Evolutionary conservation across 2,329 filamentous ascomycete species (phyloP).

Genomic region (Cephalotrichum gorgonifer): DNA sequence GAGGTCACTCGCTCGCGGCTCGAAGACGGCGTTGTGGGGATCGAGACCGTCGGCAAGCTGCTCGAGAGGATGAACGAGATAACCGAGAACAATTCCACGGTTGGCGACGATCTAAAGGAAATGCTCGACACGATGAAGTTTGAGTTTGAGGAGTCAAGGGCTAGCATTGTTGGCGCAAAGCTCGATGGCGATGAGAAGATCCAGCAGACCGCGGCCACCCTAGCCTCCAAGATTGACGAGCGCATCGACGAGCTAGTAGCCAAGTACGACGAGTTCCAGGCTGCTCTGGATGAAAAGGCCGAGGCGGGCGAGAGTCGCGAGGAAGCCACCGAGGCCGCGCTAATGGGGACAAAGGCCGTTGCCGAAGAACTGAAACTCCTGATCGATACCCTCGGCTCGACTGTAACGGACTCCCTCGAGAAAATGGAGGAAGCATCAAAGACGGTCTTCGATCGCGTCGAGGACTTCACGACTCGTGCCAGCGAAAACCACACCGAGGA

Average conservation of each 20-base stretch:
- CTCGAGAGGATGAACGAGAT: slow-evolving; percentile 57
- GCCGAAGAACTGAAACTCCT: slow-evolving; percentile 81
- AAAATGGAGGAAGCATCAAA: slow-evolving; percentile 82
- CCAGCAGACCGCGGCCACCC: slow-evolving; percentile 41
- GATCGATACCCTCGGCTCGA: slow-evolving; percentile 73
- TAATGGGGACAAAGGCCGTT: slow-evolving; percentile 65
- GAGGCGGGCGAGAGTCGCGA: slow-evolving; percentile 66
- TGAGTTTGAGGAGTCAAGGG: slow-evolving; percentile 81
- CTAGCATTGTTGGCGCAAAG: slow-evolving; percentile 68
- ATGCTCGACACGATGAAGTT: slow-evolving; percentile 66
- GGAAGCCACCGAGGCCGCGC: slow-evolving; percentile 59
- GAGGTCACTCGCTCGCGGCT: slow-evolving; percentile 67
- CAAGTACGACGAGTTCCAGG: slow-evolving; percentile 83
- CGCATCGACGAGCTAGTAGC: slow-evolving; percentile 66
- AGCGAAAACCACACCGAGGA: slow-evolving; percentile 65
- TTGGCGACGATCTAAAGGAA: slow-evolving; percentile 56
- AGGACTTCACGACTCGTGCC: slow-evolving; percentile 64
- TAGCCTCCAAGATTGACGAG: slow-evolving; percentile 49
- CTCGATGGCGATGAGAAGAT: slow-evolving; percentile 76
- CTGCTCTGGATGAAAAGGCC: slow-evolving; percentile 61
- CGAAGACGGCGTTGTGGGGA: slow-evolving; percentile 59
- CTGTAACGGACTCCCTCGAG: slow-evolving; percentile 72
- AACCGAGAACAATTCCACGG: slow-evolving; percentile 43
- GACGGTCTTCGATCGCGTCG: slow-evolving; percentile 73
- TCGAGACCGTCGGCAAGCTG: slow-evolving; percentile 63